Conservation (phyloP, 1,284 basidiomycete genomes). For the Ceratobasidium sp. region DNA sequence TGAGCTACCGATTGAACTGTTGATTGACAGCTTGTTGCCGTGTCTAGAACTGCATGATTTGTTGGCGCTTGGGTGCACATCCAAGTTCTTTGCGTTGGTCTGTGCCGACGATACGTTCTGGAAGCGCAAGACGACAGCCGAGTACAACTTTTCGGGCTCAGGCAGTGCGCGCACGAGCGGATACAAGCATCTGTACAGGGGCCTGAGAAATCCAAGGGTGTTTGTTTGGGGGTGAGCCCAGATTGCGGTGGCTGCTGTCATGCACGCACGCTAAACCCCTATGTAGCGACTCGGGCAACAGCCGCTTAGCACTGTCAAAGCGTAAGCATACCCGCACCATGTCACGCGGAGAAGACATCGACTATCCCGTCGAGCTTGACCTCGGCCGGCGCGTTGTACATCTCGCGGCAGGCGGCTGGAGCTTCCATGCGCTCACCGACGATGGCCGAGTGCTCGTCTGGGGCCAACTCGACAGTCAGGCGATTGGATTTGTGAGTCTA, state of each 20-base stretch:
- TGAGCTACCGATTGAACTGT: slow-evolving; percentile 60
- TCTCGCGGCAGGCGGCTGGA: slow-evolving; percentile 83
- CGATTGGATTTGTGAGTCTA: neutral
- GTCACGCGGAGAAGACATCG: slow-evolving; percentile 52
- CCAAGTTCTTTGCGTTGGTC: slow-evolving; percentile 62
- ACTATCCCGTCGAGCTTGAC: slow-evolving; percentile 66
- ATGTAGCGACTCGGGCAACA: slow-evolving; percentile 62
- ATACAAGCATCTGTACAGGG: slow-evolving; percentile 80
- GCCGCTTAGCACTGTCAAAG: slow-evolving; percentile 62
- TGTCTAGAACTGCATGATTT: slow-evolving; percentile 65
- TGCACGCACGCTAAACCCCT: neutral
- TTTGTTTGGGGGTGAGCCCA: slow-evolving; percentile 81
- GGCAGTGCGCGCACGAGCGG: slow-evolving; percentile 73
- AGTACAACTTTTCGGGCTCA: slow-evolving; percentile 77
- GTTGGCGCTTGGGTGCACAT: slow-evolving; percentile 61
- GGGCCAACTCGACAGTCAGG: slow-evolving; percentile 58
- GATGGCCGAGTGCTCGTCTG: slow-evolving; percentile 79
- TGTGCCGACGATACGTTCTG: slow-evolving; percentile 80
- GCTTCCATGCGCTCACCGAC: slow-evolving; percentile 79
- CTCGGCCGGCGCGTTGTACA: slow-evolving; percentile 71
- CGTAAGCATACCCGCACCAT: slow-evolving; percentile 45
- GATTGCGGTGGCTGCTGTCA: neutral
- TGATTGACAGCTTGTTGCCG: slow-evolving; percentile 75
- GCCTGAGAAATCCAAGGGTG: slow-evolving; percentile 63
- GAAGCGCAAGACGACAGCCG: slow-evolving; percentile 70